phyloP scores from a whole-genome alignment of 176 grass and related monocot genomes.

The Aegilops bicornis region DNA sequence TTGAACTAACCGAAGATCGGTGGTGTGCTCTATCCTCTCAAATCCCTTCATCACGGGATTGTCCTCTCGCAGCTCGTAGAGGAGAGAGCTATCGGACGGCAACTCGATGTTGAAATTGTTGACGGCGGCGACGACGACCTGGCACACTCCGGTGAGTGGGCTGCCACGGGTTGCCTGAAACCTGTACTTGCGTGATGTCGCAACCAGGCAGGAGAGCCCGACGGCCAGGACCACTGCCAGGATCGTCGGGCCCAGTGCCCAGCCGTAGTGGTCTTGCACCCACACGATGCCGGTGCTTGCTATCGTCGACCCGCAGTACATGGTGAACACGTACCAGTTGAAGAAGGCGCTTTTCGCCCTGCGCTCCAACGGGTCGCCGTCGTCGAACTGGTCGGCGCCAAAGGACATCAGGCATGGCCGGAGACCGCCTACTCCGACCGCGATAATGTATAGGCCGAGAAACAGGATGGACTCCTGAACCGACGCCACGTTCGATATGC shows the following conservation, averaged over 20 bases:
- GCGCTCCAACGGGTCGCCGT: neutral
- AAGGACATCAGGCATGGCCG: constrained; percentile 47
- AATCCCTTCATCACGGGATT: neutral
- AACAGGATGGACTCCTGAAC: neutral
- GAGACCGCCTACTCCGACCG: constrained; percentile 26
- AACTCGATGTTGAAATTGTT: neutral
- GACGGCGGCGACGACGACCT: neutral
- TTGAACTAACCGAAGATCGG: neutral
- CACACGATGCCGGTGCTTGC: constrained; percentile 21
- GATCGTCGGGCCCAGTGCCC: constrained; percentile 5
- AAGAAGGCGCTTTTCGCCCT: neutral
- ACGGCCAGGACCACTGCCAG: neutral
- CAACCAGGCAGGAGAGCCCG: constrained; percentile 11
- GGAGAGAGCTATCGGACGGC: constrained; percentile 1
- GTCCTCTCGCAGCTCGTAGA: neutral
- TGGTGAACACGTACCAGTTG: constrained; percentile 32
- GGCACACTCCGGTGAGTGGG: too few relatives aligned
- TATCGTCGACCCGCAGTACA: neutral
- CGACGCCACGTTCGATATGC: neutral
- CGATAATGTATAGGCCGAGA: constrained; percentile 40
- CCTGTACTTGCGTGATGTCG: neutral
- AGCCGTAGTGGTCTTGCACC: constrained; percentile 25
- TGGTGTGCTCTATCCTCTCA: neutral
- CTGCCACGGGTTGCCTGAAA: neutral
- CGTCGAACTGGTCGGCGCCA: constrained; percentile 54